phyloP scores from a whole-genome alignment of 805 yeast genomes.

The Lachancea kluyveri region DNA sequence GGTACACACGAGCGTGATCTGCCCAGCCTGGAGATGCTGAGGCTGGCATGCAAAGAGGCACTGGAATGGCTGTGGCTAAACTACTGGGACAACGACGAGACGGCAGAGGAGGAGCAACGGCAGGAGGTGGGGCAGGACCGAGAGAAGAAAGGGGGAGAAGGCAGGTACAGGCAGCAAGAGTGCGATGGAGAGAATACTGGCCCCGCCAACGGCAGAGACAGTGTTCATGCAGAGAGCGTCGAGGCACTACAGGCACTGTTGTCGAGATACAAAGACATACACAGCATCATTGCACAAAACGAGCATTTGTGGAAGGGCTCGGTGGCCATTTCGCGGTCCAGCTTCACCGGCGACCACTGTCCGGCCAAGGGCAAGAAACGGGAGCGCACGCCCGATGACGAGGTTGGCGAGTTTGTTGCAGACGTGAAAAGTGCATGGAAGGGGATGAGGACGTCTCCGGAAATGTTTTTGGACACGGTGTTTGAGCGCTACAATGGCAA shows the following conservation, averaged over 20 bases:
- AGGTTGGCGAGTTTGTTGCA: slow-evolving; percentile 4
- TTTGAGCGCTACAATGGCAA: slow-evolving; percentile 1
- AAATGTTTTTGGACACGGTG: slow-evolving; percentile 3
- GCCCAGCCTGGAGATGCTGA: slow-evolving; percentile 65
- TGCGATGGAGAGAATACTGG: too few species aligned
- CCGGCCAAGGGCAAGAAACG: slow-evolving; percentile 1
- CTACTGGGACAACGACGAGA: slow-evolving; percentile 54
- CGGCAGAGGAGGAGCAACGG: slow-evolving; percentile 5
- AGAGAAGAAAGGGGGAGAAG: not conserved
- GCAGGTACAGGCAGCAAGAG: too few species aligned
- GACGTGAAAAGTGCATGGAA: slow-evolving; percentile 6
- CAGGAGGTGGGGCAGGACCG: slow-evolving; percentile 7
- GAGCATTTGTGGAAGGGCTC: too few species aligned
- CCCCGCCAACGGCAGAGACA: too few species aligned
- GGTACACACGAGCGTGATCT: slow-evolving; percentile 80
- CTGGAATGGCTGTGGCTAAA: slow-evolving; percentile 66
- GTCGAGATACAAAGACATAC: too few species aligned
- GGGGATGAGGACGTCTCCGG: slow-evolving; percentile 1
- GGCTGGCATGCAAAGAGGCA: slow-evolving; percentile 54
- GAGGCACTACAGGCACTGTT: too few species aligned
- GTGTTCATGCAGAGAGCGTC: too few species aligned
- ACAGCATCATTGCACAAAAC: too few species aligned
- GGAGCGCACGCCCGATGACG: slow-evolving; percentile 3
- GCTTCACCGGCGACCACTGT: slow-evolving; percentile 5
- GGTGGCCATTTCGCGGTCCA: too few species aligned